Evolutionary conservation across 208 protist species (phyloP).

Genomic region (Blechomonas ayalai): DNA sequence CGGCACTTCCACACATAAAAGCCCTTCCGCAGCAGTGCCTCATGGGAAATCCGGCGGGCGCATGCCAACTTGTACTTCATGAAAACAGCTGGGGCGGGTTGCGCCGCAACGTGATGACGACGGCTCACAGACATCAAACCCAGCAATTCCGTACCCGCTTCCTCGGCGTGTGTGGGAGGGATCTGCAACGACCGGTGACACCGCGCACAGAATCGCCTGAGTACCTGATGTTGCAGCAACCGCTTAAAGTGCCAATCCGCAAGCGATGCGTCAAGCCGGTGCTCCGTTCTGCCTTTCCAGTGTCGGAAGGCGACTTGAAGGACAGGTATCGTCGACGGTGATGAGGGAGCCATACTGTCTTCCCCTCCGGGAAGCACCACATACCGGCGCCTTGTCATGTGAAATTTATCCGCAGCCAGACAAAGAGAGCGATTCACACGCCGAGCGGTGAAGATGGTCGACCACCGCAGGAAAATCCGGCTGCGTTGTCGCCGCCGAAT

Average conservation of each 20-base stretch:
- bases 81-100: slow-evolving; percentile 2
- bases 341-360: too few species aligned
- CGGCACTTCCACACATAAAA: slow-evolving; percentile 2
- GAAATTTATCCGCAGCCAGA: not conserved
- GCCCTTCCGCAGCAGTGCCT: too few species aligned
- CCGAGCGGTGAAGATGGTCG: slow-evolving; percentile 1
- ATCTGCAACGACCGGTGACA: slow-evolving; percentile 8
- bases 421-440: slow-evolving; percentile 1
- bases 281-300: slow-evolving; percentile 35
- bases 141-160: too few species aligned
- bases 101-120: slow-evolving; percentile 7
- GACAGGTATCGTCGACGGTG: too few species aligned
- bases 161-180: not conserved
- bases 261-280: slow-evolving; percentile 22
- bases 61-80: slow-evolving; percentile 9
- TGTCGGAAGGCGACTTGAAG: slow-evolving; percentile 11
- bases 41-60: slow-evolving; percentile 10
- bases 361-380: too few species aligned
- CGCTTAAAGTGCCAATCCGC: slow-evolving; percentile 18
- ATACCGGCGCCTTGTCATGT: not conserved
- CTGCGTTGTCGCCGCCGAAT: not conserved
- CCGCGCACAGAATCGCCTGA: slow-evolving; percentile 4
- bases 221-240: slow-evolving; percentile 10
- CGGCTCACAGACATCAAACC: too few species aligned
- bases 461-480: slow-evolving; percentile 3